phyloP scores from a whole-genome alignment of 2,329 filamentous ascomycete genomes.

The Fusarium poae region DNA sequence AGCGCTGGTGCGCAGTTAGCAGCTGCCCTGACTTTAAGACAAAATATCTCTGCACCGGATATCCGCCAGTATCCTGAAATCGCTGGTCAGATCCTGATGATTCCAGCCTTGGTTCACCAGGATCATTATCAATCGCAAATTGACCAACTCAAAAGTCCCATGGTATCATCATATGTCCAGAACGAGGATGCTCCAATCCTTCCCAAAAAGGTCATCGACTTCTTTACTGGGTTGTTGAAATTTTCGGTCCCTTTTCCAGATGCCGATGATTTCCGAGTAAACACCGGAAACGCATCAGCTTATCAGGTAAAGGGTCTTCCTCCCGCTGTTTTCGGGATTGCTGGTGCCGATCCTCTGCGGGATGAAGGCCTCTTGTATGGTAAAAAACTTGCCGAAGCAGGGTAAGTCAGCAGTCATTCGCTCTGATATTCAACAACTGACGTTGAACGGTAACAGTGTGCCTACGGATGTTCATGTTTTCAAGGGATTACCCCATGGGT shows the following conservation, averaged over 20 bases:
- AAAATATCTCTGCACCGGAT: constrained; percentile 49
- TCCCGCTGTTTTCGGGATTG: constrained; percentile 59
- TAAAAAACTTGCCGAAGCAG: constrained; percentile 58
- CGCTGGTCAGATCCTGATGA: constrained; percentile 65
- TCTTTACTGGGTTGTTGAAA: constrained; percentile 50
- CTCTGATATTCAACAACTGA: not conserved
- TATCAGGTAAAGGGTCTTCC: constrained; percentile 58
- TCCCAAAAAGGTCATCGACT: constrained; percentile 48
- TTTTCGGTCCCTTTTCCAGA: constrained; percentile 36
- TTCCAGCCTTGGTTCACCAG: constrained; percentile 57
- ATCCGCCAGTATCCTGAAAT: constrained; percentile 47
- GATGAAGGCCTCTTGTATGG: constrained; percentile 64
- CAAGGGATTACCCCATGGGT: constrained; percentile 66
- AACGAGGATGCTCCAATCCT: constrained; percentile 64
- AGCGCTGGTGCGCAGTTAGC: constrained; percentile 62
- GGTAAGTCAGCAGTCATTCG: constrained; percentile 48
- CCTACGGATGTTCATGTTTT: constrained; percentile 63
- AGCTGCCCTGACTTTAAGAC: constrained; percentile 55
- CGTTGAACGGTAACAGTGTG: constrained; percentile 52
- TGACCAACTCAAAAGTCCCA: constrained; percentile 52
- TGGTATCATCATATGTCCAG: constrained; percentile 58
- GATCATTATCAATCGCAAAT: constrained; percentile 46
- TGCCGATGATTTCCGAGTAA: constrained; percentile 54
- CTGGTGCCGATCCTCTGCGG: constrained; percentile 62
- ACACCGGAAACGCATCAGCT: constrained; percentile 49